These are phyloP conservation scores for Solanum bulbocastanum DNA, from an alignment of 257 asterid genomes.

Conservation along the genomic window DNA sequence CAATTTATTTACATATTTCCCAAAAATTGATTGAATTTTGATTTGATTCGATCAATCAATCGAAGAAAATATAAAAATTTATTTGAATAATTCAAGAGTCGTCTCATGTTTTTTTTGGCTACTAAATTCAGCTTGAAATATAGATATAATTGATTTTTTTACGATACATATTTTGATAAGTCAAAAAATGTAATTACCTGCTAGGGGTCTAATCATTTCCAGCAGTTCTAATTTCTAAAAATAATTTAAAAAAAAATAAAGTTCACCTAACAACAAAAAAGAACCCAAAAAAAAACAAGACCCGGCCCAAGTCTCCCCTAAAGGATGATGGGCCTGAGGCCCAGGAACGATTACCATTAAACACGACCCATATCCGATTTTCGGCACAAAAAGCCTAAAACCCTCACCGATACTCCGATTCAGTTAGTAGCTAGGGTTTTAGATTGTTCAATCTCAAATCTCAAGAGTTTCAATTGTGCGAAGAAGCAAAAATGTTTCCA, in stretches of 20 bases:
- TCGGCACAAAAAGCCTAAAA: background rate
- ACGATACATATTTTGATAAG: background rate
- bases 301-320: background rate
- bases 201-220: background rate
- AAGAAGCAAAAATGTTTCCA: conserved; percentile 52
- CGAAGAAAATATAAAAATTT: background rate
- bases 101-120: background rate
- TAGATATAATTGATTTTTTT: background rate
- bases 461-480: background rate
- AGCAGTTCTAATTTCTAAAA: background rate
- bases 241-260: background rate
- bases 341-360: background rate
- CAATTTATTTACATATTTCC: no score
- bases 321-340: background rate
- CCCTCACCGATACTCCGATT: background rate
- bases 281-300: background rate
- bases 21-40: no score
- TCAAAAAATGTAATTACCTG: background rate
- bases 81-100: background rate
- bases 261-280: background rate
- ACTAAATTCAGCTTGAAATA: background rate
- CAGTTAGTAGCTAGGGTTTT: conserved; percentile 26
- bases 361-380: background rate
- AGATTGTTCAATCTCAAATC: background rate
- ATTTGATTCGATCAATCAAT: background rate